Base-by-base conservation (phyloP, 2,329 filamentous ascomycete genomes). In the Botrytis medusae region DNA sequence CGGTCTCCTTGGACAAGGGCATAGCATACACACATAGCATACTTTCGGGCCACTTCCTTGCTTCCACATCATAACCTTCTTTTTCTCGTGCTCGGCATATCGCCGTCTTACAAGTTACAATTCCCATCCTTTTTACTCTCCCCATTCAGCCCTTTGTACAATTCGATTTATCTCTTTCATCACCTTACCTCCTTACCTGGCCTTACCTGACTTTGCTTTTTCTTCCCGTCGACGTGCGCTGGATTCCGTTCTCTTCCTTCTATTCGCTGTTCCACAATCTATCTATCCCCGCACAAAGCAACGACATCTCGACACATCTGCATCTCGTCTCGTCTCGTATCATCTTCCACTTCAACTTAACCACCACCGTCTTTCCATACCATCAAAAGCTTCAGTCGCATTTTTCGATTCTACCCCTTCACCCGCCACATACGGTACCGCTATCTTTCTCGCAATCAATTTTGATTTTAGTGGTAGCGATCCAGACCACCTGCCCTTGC, bases 401-500 rank as follows among this genome's bases (percentile, higher is more conserved):
- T 12, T 48, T 69, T 57, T 29, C 63, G 40, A 72, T 63, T 34
- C 37, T 54, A 42, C 34, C 57, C 68, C 72, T 65, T 25, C 57
- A 70, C 34, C 44, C 22, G 51, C 51, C 51, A 14, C n/a, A 70
- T 51, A 63, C 51, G 8, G 40, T 54, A 29, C 57, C 71, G 64
- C 60, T 54, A 62, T 69, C 64, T 62, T 69, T 67, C 62, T 69
- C 42, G 71, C 51, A 69, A 72, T 72, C 57, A 70, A 74, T 60
- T 62, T 62, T 63, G 71, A 73, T 59, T 29, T 65, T 67, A 61
- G 42, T 68, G 57, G 54, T 63, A 63, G 40, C n/a, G n/a, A 71
- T 69, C 63, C 46, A 70, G 68, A 62, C 72, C 67, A 63, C 46
- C 48, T 73, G 72, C 78, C 79, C 78, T 79, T 79, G 75, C 77